These are phyloP conservation scores for Juglanconis oblonga DNA, from an alignment of 2,329 filamentous ascomycete species.

Conservation along the genomic window DNA sequence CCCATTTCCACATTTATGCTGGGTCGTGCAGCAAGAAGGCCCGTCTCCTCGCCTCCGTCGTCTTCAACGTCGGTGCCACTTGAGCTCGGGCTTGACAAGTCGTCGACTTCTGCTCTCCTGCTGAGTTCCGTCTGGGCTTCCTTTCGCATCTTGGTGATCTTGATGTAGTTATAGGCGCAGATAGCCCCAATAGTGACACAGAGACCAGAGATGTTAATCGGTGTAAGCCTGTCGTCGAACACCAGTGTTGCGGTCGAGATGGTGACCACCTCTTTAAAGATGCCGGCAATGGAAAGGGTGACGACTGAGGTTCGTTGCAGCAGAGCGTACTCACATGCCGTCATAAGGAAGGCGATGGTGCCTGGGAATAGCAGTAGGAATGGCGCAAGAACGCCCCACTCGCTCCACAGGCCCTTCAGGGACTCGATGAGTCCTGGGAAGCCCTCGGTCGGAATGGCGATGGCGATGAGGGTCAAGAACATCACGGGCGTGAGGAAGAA, in stretches of 20 bases:
- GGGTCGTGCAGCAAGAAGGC: conserved; percentile 40
- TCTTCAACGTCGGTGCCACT: conserved; percentile 39
- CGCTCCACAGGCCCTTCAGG: conserved; percentile 58
- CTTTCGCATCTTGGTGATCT: conserved; percentile 82
- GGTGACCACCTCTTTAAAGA: conserved; percentile 98
- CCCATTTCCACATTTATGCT: conserved; percentile 28
- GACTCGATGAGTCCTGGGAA: conserved; percentile 65
- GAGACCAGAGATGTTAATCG: conserved; percentile 83
- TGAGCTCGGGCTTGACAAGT: conserved; percentile 31
- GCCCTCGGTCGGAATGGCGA: conserved; percentile 86
- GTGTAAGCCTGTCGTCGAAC: conserved; percentile 83
- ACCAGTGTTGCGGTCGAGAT: conserved; percentile 84
- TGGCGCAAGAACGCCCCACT: conserved; percentile 69
- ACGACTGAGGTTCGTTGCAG: conserved; percentile 94
- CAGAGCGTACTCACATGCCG: conserved; percentile 90
- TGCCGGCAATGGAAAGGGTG: conserved; percentile 92
- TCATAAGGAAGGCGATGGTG: conserved; percentile 92
- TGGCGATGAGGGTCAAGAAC: conserved; percentile 77
- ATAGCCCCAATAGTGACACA: conserved; percentile 88
- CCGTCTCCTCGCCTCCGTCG: conserved; percentile 43
- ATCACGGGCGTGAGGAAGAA: conserved; percentile 98
- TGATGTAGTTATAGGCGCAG: conserved; percentile 88
- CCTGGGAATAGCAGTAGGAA: conserved; percentile 85
- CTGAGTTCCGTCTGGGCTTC: conserved; percentile 62
- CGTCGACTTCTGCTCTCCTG: conserved; percentile 32